Evolutionary conservation across 805 yeast species (phyloP).

Genomic region (Metschnikowia reukaufii): DNA sequence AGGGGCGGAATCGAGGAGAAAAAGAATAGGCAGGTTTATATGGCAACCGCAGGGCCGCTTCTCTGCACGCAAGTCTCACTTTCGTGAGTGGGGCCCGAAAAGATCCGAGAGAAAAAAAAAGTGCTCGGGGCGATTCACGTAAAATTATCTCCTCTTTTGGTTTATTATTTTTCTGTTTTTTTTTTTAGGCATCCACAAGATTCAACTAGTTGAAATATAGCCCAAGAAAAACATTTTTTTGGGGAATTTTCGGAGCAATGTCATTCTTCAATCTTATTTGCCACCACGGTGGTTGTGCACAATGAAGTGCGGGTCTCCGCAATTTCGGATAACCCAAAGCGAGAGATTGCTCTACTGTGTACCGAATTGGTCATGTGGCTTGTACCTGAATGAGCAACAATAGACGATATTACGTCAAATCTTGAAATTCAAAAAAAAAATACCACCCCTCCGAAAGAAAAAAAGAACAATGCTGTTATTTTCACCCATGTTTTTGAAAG

Average conservation of each 20-base stretch:
- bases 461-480: no score
- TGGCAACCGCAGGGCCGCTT: constrained; percentile 12
- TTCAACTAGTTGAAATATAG: background rate
- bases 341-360: constrained; percentile 1
- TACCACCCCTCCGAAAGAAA: no score
- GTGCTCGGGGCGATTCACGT: no score
- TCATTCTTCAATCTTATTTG: background rate
- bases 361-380: background rate
- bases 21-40: constrained; percentile 5
- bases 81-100: constrained; percentile 4
- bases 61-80: constrained; percentile 13
- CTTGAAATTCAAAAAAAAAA: no score
- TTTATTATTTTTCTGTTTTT: background rate
- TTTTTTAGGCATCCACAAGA: no score
- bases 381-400: background rate
- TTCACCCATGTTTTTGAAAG: no score
- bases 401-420: background rate
- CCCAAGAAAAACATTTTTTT: background rate
- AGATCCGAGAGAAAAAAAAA: constrained; percentile 10
- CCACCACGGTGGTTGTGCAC: constrained; percentile 3
- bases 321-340: background rate
- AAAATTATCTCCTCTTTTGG: background rate
- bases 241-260: background rate
- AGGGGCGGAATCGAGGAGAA: constrained; percentile 5
- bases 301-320: constrained; percentile 1